These are phyloP conservation scores for Trichoderma harzianum DNA, from an alignment of 2,329 filamentous ascomycete species.

Conservation along the genomic window DNA sequence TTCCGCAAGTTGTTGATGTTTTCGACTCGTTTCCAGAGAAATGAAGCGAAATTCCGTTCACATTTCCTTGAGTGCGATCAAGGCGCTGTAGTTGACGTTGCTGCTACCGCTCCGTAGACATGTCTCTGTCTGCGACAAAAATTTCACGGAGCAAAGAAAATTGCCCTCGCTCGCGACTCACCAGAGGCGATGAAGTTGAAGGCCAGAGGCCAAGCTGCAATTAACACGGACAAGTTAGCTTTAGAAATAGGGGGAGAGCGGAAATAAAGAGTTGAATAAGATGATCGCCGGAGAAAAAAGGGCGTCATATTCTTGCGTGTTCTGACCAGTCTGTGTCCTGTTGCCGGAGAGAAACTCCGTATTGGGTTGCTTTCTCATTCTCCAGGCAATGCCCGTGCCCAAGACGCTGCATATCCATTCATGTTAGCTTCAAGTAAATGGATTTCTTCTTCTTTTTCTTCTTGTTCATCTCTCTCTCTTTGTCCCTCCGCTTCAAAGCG, in stretches of 20 bases:
- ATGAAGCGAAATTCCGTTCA: not conserved
- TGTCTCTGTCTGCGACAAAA: not conserved
- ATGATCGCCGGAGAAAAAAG: not conserved
- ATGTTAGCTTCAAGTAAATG: conserved; percentile 20
- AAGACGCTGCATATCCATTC: conserved; percentile 47
- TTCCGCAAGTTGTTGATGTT: not conserved
- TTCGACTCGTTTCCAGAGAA: not conserved
- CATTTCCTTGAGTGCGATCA: not conserved
- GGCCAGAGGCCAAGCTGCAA: conserved; percentile 70
- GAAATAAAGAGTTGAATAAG: not conserved
- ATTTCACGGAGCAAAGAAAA: conserved; percentile 2
- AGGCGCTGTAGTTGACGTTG: not conserved
- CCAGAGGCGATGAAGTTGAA: conserved; percentile 89
- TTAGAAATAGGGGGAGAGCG: not conserved
- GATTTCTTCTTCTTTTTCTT: not conserved
- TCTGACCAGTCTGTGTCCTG: conserved; percentile 78
- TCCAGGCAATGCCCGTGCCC: conserved; percentile 59
- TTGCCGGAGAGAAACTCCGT: conserved; percentile 72
- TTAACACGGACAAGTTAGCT: conserved; percentile 31
- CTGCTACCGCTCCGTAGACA: conserved; percentile 59
- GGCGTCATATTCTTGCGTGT: not conserved
- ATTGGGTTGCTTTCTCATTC: conserved; percentile 61
- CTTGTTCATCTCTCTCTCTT: no score
- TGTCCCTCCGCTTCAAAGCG: not conserved
- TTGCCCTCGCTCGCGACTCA: conserved; percentile 55